Base-by-base conservation (phyloP, 805 yeast species). In the Candida germanica region DNA sequence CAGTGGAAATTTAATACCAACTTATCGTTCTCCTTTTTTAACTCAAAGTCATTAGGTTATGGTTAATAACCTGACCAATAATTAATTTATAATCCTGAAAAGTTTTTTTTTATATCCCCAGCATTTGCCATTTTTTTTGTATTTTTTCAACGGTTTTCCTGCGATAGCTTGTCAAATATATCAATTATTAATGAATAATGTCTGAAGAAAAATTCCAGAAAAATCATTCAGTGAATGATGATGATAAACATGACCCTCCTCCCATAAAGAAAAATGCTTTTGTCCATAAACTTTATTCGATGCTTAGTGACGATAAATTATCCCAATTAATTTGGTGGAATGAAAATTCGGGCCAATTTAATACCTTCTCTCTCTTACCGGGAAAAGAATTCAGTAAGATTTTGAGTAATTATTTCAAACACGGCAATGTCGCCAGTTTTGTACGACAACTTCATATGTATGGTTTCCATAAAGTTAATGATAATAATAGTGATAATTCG, bases 371-470 rank as follows among this genome's bases (percentile, higher is more conserved):
- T 1, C 52, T 80, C n/a, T 66, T 70, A 29, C 86, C 87, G 0
- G 79, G 80, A 12, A 66, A 77, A 19, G 83, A 78, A 43, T 80
- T 80, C 54, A 77, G 83, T 8, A 61, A 65, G 26, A 75, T 76
- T 1, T 54, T 83, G 33, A 78, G 83, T n/a, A 69, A 71, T 31
- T 88, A 85, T 57, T 89, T 91, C 69, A 91, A 91, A 57, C 97
- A 89, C 63, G 94, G 95, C 3, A 91, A 91, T 54, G 87, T 89
- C 19, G 87, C 95, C 16, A 80, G 91, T 42, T 91, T 91, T 65
- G 96, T 91, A 23, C 77, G 97, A 31, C 97, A 91, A 61, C 67
- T 89, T 30, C 95, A 91, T 66, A 91, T 89, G 97, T 88, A 88
- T 57, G 96, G 96, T 1, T 88, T 89, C 65, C 96, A 89, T 59